Percentiles rank a stretch among this genome's conserved stretches.
These are phyloP conservation scores for Paspalum vaginatum DNA, from an alignment of 176 grass and related monocot species.

Conservation along the genomic window DNA sequence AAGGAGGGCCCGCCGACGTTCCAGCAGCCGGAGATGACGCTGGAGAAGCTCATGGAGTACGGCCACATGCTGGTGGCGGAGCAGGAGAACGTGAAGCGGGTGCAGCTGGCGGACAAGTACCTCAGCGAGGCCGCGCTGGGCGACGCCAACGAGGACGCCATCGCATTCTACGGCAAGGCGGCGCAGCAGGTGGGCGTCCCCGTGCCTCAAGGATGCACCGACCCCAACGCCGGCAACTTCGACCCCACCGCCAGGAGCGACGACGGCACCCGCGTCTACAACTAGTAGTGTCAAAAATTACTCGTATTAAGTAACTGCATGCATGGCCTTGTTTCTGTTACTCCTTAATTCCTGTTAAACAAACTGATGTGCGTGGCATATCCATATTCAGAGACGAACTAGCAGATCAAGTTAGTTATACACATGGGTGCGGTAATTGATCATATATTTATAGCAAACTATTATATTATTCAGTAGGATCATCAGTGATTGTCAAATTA, in stretches of 20 bases:
- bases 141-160: constrained; percentile 63
- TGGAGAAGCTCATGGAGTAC: constrained; percentile 74
- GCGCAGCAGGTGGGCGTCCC: constrained; percentile 66
- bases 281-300: no score
- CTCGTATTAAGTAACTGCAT: no score
- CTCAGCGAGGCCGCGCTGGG: constrained; percentile 78
- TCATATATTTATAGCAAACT: no score
- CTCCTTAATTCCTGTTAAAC: no score
- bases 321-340: no score
- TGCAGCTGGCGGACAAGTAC: constrained; percentile 91
- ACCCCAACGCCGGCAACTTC: constrained; percentile 58
- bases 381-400: no score
- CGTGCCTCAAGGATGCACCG: constrained; percentile 82
- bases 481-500: no score
- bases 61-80: constrained; percentile 70
- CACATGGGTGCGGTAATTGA: no score
- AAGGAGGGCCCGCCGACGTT: constrained; percentile 68
- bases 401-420: no score
- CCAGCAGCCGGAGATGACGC: constrained; percentile 71
- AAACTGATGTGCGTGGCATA: no score
- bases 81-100: constrained; percentile 88
- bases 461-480: no score
- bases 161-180: constrained; percentile 66
- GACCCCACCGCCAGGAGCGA: constrained; percentile 68
- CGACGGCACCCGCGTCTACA: constrained; percentile 84